These are phyloP conservation scores for Nothophytophthora sp. DNA, from an alignment of 352 stramenopile species.

Conservation along the genomic window DNA sequence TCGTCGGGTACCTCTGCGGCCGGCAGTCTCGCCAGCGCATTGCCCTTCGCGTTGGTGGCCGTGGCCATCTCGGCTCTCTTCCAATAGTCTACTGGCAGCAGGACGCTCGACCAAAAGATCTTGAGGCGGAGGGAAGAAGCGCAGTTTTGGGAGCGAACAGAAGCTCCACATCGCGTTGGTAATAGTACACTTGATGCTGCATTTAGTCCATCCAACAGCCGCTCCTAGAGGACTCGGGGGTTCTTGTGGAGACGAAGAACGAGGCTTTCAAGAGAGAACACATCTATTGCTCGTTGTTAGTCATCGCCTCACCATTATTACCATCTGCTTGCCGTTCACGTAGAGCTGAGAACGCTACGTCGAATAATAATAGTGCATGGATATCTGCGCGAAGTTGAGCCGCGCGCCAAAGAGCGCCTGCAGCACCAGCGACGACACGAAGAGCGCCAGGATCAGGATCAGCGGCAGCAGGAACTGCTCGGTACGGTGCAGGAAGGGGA, in stretches of 20 bases:
- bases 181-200: not conserved
- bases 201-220: not conserved
- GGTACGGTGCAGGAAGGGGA: slow-evolving; percentile 91
- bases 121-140: slow-evolving; percentile 8
- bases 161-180: not conserved
- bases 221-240: not conserved
- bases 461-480: slow-evolving; percentile 90
- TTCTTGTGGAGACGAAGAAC: too few species aligned
- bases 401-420: slow-evolving; percentile 62
- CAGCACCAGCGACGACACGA: slow-evolving; percentile 84
- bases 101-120: slow-evolving; percentile 14
- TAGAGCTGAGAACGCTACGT: slow-evolving; percentile 17
- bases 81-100: too few species aligned
- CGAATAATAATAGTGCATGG: slow-evolving; percentile 84
- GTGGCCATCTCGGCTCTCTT: slow-evolving; percentile 21
- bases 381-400: slow-evolving; percentile 78
- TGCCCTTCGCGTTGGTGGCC: slow-evolving; percentile 11
- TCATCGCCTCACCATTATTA: slow-evolving; percentile 1
- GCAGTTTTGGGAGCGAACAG: slow-evolving; percentile 3
- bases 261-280: slow-evolving; percentile 6
- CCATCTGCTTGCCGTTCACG: not conserved
- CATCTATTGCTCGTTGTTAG: slow-evolving; percentile 22
- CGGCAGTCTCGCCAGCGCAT: slow-evolving; percentile 9
- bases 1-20: slow-evolving; percentile 18
- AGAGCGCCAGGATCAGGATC: slow-evolving; percentile 69